phyloP scores from a whole-genome alignment of 2,329 filamentous ascomycete genomes.

The Ophiostoma perfectum region DNA sequence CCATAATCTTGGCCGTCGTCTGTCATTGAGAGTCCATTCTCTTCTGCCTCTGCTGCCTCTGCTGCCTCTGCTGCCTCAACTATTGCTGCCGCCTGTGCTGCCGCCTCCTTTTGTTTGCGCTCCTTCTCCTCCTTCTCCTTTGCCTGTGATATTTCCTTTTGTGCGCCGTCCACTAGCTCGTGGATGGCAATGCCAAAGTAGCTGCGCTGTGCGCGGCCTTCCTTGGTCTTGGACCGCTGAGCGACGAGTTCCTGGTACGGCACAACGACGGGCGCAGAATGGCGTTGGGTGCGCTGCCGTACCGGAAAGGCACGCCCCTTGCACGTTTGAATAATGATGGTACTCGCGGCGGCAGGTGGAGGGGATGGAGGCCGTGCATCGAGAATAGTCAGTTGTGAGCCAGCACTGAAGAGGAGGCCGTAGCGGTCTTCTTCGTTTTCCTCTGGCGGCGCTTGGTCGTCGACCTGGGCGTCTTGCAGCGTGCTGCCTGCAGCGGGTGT shows the following conservation, averaged over 20 bases:
- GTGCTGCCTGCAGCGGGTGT: too few species aligned
- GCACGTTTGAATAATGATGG: slow-evolving; percentile 38
- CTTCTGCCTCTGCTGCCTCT: neutral
- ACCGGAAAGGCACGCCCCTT: slow-evolving; percentile 54
- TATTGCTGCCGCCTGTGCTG: neutral
- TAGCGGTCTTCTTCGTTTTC: slow-evolving; percentile 25
- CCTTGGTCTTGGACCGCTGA: slow-evolving; percentile 58
- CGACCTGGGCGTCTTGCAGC: neutral
- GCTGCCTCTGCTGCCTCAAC: neutral
- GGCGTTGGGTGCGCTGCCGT: slow-evolving; percentile 42
- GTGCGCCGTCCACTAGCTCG: slow-evolving; percentile 66
- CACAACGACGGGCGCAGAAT: slow-evolving; percentile 37
- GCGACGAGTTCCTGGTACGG: slow-evolving; percentile 65
- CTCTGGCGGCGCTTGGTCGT: neutral
- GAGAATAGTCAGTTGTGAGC: neutral
- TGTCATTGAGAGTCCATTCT: neutral
- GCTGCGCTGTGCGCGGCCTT: slow-evolving; percentile 63
- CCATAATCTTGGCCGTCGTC: neutral
- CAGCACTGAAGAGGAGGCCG: slow-evolving; percentile 24
- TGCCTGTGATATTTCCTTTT: slow-evolving; percentile 48
- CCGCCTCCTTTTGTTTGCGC: slow-evolving; percentile 32
- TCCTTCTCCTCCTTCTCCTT: slow-evolving; percentile 40
- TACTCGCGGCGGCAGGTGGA: neutral
- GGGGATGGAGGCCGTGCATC: neutral
- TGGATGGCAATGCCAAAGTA: slow-evolving; percentile 96